These are phyloP conservation scores for Solanum paucissectum DNA, from an alignment of 257 asterid species.

Conservation along the genomic window DNA sequence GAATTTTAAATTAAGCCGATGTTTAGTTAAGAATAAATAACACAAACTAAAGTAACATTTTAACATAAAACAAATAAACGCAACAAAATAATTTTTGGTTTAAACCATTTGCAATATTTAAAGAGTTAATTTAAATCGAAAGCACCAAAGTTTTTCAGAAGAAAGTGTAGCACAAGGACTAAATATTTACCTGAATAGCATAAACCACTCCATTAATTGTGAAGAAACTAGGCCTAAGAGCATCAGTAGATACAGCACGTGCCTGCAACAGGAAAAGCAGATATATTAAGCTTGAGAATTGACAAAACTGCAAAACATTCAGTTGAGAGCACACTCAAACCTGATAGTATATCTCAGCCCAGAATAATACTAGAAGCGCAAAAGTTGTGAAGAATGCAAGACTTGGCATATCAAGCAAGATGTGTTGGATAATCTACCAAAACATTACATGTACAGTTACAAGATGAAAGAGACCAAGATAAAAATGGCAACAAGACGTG, in stretches of 20 bases:
- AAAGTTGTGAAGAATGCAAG: slow-evolving; percentile 94
- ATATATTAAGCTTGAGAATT: background rate
- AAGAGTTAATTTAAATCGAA: background rate
- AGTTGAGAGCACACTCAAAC: slow-evolving; percentile 22
- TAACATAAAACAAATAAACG: background rate
- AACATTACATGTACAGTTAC: background rate
- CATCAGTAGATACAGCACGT: slow-evolving; percentile 93
- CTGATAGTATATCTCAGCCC: slow-evolving; percentile 99
- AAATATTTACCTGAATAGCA: slow-evolving; percentile 61
- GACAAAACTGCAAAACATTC: background rate
- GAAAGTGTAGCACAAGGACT: background rate
- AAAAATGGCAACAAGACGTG: background rate
- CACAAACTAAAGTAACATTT: background rate
- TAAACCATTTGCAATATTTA: background rate
- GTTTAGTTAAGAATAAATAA: background rate
- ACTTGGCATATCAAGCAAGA: slow-evolving; percentile 92
- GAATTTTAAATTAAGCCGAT: background rate
- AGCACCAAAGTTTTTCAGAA: background rate
- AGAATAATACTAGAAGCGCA: slow-evolving; percentile 81
- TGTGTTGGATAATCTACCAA: slow-evolving; percentile 71
- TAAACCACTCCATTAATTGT: slow-evolving; percentile 71
- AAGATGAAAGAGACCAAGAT: background rate
- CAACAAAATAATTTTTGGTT: background rate
- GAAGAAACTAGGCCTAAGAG: slow-evolving; percentile 84
- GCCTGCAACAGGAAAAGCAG: slow-evolving; percentile 38